Percentiles rank a stretch among this genome's conserved stretches.
Evolutionary conservation across 2,329 filamentous ascomycete species (phyloP).

Genomic region (Stemphylium lycopersici): DNA sequence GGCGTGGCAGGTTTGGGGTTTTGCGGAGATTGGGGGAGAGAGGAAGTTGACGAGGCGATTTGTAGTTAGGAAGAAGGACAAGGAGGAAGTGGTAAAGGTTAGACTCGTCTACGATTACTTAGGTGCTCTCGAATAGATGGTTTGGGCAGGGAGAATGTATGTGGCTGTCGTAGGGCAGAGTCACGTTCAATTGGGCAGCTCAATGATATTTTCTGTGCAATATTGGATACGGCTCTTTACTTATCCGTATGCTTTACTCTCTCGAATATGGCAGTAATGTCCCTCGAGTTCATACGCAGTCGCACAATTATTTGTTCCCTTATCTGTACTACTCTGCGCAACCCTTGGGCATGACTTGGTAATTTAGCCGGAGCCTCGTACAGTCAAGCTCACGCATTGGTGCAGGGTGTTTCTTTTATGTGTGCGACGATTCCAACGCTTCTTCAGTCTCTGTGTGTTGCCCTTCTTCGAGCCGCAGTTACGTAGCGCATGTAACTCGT

Average conservation of each 20-base stretch:
- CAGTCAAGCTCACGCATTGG: not conserved
- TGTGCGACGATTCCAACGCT: not conserved
- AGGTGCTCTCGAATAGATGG: constrained; percentile 26
- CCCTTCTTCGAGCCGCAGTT: not conserved
- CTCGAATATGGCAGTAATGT: constrained; percentile 2
- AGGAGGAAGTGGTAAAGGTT: constrained; percentile 36
- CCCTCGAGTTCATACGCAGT: constrained; percentile 3
- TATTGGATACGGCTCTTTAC: not conserved
- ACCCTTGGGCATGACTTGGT: not conserved
- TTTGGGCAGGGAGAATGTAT: not conserved
- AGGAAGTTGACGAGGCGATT: constrained; percentile 42
- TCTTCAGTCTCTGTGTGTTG: not conserved
- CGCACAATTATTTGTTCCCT: constrained; percentile 1
- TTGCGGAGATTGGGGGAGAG: constrained; percentile 38
- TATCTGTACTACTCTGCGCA: constrained; percentile 5
- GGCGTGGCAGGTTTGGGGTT: constrained; percentile 45
- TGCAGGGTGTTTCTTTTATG: not conserved
- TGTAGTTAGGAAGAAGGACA: constrained; percentile 41
- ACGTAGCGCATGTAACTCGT: not conserved
- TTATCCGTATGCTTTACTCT: not conserved
- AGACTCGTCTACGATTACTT: constrained; percentile 46
- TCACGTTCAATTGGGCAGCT: too few relatives aligned
- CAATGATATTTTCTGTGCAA: not conserved
- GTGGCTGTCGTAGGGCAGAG: not conserved
- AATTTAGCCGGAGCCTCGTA: constrained; percentile 4